Base-by-base conservation (phyloP, 2,329 filamentous ascomycete genomes). In the Epichloe brachyelytri region DNA sequence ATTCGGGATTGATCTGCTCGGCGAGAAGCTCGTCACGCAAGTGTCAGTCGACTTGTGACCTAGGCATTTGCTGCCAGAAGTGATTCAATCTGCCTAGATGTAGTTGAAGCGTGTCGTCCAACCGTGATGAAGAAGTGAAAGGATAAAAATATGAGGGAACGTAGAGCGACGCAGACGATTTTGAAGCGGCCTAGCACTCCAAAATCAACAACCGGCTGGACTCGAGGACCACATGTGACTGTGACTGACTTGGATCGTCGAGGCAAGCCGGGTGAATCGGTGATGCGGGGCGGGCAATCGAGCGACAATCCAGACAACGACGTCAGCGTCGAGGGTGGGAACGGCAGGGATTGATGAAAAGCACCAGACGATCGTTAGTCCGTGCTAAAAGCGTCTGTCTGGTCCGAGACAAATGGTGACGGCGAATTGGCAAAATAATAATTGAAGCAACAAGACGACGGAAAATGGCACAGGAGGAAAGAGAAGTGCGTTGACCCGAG, bases 201-300 rank as follows among this genome's bases (percentile, higher is more conserved):
- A 40, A n/a, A 36, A n/a, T 36, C 37, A 40, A 30, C 30, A 12
- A 38, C 14, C 11, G 37, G 39, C 14, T 45, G 44, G 38, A 43
- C 45, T 48, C 22, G 34, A 17, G 44, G 26, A 26, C 36, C 50
- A 43, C 46, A 49, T 52, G 50, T 52, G 50, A 52, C 50, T 52
- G 50, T 52, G 50, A 52, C 50, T 36, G 33, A 52, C 50, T 30
- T 34, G 50, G 47, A 41, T 48, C 45, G 46, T 49, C 17, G 34
- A 50, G 49, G 48, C 34, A 38, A 36, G 48, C 48, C 33, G 20
- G 17, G 33, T 34, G 38, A 36, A 33, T 38, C 22, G n/a, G 11
- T 15, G 40, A 40, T 44, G 50, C 50, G 50, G 46, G 50, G 50
- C 46, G 22, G 26, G 10, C 14, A 20, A 41, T 34, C 26, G 43